These are phyloP conservation scores for Colletotrichum liaoningense DNA, from an alignment of 2,329 filamentous ascomycete genomes.

Conservation along the genomic window DNA sequence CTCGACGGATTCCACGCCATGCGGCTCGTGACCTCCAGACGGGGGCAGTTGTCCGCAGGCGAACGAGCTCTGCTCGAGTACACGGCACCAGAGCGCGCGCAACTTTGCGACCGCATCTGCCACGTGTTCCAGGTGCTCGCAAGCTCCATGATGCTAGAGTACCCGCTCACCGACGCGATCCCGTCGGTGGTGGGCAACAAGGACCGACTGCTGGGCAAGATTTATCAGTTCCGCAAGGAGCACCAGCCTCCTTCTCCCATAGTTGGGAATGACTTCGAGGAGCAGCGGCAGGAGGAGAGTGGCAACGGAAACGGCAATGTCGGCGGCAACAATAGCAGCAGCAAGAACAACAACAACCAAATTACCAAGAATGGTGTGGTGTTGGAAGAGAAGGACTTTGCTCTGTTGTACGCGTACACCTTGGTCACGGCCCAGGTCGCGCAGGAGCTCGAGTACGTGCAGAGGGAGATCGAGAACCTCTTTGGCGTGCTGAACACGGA, in stretches of 20 bases:
- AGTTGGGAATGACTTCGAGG: constrained; percentile 53
- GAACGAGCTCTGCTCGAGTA: constrained; percentile 84
- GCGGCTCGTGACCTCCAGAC: constrained; percentile 90
- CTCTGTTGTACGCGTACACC: constrained; percentile 91
- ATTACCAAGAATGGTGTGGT: constrained; percentile 44
- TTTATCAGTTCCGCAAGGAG: constrained; percentile 86
- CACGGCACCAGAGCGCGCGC: constrained; percentile 81
- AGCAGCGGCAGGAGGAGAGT: constrained; percentile 38
- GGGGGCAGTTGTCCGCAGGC: constrained; percentile 78
- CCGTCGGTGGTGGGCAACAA: constrained; percentile 85
- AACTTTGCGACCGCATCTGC: constrained; percentile 89
- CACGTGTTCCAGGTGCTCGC: constrained; percentile 90
- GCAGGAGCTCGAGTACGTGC: constrained; percentile 71
- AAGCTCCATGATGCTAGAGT: constrained; percentile 93
- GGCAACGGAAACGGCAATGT: constrained; percentile 32
- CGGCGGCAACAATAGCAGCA: neutral
- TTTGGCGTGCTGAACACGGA: constrained; percentile 74
- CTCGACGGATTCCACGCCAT: constrained; percentile 96
- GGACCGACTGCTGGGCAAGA: constrained; percentile 85
- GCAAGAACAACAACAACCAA: constrained; percentile 27
- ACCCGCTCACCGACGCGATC: constrained; percentile 88
- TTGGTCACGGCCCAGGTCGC: constrained; percentile 75
- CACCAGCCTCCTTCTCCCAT: constrained; percentile 56
- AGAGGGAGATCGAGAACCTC: constrained; percentile 70
- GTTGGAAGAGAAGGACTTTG: constrained; percentile 84